Evolutionary conservation across 2,329 filamentous ascomycete genomes (phyloP), one percentile per base, ranked within the genome.

Genomic region (Alternaria viburni): DNA sequence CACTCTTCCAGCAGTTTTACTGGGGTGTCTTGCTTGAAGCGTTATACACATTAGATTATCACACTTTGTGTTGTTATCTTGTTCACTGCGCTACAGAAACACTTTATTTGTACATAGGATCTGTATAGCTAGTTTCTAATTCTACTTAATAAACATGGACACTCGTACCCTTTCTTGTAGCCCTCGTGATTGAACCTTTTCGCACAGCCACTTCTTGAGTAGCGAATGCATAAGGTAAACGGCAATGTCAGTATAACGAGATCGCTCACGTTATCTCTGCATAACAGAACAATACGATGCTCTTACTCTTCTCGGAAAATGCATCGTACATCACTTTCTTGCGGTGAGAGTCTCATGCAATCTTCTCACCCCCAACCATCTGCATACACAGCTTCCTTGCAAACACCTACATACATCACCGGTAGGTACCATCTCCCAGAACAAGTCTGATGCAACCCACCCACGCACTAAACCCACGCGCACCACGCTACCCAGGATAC

Each of bases 311-410:
- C 49, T 41, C n/a, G 30, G 30, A 25, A 5, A 52, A 52, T 25
- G 28, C 10, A 36, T 21, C 28, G 49, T 52, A 19, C 49, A 52
- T 52, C 30, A n/a, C 28, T 41, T 52, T 52, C 28, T 52, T 52
- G 49, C 49, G 28, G 28, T 52, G 49, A 41, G 28, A 15, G 12
- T 15, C 13, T 9, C 15, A 25, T 41, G 49, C 49, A 52, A 19
- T 32, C 49, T 12, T 41, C 19, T 25, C 23, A n/a, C 13, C 21
- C n/a, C 21, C 49, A 13, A 52, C 21, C 13, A 12, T 30, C 19
- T 25, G 13, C 49, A 52, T 21, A 17, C 49, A 36, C 15, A 17
- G 15, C 49, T 52, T 15, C 13, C 19, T 21, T 52, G 28, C 13
- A 13, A 41, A 25, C 10, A 10, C 19, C 28, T 19, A 52, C 49